phyloP scores from a whole-genome alignment of 208 protist species.

The Crithidia mellificae region DNA sequence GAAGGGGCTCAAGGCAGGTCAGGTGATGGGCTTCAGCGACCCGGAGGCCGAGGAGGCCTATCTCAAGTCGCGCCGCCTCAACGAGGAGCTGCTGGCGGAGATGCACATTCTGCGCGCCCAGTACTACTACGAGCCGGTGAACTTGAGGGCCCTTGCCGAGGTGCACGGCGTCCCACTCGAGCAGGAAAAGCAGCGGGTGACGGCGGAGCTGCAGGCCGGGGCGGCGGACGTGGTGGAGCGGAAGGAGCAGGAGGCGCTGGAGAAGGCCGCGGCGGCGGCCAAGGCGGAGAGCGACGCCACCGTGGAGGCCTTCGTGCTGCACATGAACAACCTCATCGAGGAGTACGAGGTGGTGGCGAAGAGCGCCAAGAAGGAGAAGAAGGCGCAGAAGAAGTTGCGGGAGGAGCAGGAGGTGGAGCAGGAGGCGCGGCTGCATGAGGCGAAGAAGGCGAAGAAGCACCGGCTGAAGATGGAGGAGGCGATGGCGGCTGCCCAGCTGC shows the following conservation, averaged over 20 bases:
- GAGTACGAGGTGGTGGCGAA: slow-evolving; percentile 73
- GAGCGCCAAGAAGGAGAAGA: slow-evolving; percentile 73
- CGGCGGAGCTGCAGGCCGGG: slow-evolving; percentile 37
- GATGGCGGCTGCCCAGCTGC: slow-evolving; percentile 31
- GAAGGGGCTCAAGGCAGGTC: slow-evolving; percentile 77
- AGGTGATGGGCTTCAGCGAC: slow-evolving; percentile 54
- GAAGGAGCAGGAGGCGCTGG: slow-evolving; percentile 50
- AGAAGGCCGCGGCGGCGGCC: slow-evolving; percentile 40
- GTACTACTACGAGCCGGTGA: slow-evolving; percentile 60
- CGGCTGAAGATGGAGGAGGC: slow-evolving; percentile 66
- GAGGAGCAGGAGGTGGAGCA: slow-evolving; percentile 60
- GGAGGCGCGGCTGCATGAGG: slow-evolving; percentile 63
- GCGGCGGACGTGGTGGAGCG: slow-evolving; percentile 32
- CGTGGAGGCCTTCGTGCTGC: slow-evolving; percentile 64
- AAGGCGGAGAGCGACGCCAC: slow-evolving; percentile 48
- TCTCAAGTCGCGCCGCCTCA: slow-evolving; percentile 45
- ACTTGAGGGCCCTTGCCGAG: slow-evolving; percentile 37
- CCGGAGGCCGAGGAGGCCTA: slow-evolving; percentile 66
- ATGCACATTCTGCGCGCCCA: slow-evolving; percentile 66
- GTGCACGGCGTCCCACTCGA: slow-evolving; percentile 38
- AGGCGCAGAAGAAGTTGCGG: slow-evolving; percentile 57
- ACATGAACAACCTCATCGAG: slow-evolving; percentile 83
- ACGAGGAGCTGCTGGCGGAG: slow-evolving; percentile 78
- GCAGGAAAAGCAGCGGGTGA: slow-evolving; percentile 33
- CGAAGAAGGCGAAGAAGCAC: slow-evolving; percentile 85